These are phyloP conservation scores for Verbena officinalis DNA, from an alignment of 257 asterid species.

Conservation along the genomic window DNA sequence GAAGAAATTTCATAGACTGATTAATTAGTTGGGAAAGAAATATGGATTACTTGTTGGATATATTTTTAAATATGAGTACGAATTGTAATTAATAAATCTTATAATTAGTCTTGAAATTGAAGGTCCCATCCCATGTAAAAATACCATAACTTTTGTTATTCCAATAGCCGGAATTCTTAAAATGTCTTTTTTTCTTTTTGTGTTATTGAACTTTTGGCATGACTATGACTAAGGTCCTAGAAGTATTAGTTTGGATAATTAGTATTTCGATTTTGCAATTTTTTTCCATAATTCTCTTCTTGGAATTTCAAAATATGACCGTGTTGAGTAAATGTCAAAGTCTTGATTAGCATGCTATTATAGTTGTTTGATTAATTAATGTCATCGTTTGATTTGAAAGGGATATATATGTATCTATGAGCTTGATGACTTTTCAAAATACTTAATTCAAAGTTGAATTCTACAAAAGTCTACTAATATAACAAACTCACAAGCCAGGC, in stretches of 20 bases:
- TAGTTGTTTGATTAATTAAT: background rate
- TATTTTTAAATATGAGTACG: no score
- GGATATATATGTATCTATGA: background rate
- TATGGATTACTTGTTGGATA: background rate
- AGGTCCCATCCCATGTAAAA: no score
- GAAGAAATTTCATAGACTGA: background rate
- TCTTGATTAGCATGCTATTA: background rate
- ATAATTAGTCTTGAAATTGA: no score
- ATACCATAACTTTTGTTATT: no score
- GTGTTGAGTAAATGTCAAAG: constrained; percentile 18
- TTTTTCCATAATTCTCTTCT: no score
- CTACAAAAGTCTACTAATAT: background rate
- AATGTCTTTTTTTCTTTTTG: no score
- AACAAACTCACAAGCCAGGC: background rate
- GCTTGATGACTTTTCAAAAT: background rate
- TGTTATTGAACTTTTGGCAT: no score
- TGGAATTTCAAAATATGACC: background rate
- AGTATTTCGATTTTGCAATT: no score
- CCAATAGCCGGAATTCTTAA: no score
- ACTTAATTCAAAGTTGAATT: background rate
- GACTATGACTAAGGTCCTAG: no score
- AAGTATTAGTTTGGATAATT: no score
- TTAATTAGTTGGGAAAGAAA: background rate
- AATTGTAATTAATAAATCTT: no score
- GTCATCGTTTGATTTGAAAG: constrained; percentile 20